Base-by-base conservation (phyloP, 2,329 filamentous ascomycete species). In the Colletotrichum incanum region DNA sequence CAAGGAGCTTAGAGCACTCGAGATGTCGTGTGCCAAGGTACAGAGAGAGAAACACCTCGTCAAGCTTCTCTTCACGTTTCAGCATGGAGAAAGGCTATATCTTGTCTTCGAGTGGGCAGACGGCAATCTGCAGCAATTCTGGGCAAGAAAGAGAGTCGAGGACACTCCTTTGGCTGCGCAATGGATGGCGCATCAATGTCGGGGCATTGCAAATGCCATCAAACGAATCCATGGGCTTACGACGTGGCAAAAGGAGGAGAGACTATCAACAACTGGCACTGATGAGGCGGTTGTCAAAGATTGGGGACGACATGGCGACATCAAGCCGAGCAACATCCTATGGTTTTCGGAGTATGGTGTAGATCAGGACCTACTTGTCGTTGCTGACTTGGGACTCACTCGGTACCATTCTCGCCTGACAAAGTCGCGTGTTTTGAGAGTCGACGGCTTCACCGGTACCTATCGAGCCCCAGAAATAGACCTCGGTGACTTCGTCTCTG, bases 31-130 rank as follows among this genome's bases (percentile, higher is more conserved):
- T 39, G 47, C 47, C 12, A 59, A 37, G n/a, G 55, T 49, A 18
- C 55, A 66, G 37, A 59, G 60, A 12, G 67, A 65, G 11, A 60
- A 66, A 16, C 69, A 69, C 34, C 56, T 75, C 2, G 61, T 74
- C 23, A 72, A 74, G 20, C 59, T 74, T 12, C 66, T 75, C 5
- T 45, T 75, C 3, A 74, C 68, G 3, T 74, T 71, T 20, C 50
- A 69, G 39, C 59, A 74, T 18, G 63, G 74, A 0, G 49, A 65
- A 0, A 54, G 16, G 39, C 67, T 16, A 3, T 76, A 67, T 52
- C 60, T 76, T 9, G 28, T 75, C 5, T 76, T 76, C 16, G 68
- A 72, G 41, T 76, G 72, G 72, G 74, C 74, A 26, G 69, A 76
- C 43, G 72, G 72, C 5, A 76, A 74, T 34, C 55, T 76, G 5